Percentiles rank a stretch among this genome's conserved stretches.
Conservation (phyloP, 495 filamentous ascomycete genomes). For the Hypoxylon fragiforme region DNA sequence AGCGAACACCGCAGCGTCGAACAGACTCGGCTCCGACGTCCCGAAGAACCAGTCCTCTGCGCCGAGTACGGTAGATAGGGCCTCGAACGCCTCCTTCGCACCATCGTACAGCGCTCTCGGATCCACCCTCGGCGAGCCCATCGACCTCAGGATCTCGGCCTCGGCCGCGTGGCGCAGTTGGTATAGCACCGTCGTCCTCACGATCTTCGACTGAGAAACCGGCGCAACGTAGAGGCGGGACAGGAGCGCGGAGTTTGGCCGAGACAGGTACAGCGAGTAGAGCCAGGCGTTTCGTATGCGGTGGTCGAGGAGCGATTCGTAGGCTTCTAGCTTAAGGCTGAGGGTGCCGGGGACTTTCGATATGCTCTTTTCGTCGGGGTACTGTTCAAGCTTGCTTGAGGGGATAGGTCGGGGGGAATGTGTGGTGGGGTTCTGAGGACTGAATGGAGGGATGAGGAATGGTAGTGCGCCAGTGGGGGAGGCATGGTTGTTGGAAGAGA, state of each 20-base stretch:
- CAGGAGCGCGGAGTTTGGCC: slow-evolving; percentile 64
- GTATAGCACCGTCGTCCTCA: slow-evolving; percentile 63
- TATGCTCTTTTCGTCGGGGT: slow-evolving; percentile 52
- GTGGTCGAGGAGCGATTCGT: slow-evolving; percentile 76
- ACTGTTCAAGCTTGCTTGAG: slow-evolving; percentile 68
- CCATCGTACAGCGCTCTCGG: slow-evolving; percentile 65
- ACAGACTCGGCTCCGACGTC: slow-evolving; percentile 60
- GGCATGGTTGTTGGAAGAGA: slow-evolving; percentile 87
- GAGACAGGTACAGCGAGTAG: slow-evolving; percentile 75
- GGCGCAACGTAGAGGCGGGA: slow-evolving; percentile 69
- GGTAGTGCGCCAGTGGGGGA: slow-evolving; percentile 86
- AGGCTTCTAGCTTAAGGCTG: slow-evolving; percentile 66
- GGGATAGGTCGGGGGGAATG: slow-evolving; percentile 58
- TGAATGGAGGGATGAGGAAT: slow-evolving; percentile 71
- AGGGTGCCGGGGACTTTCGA: slow-evolving; percentile 9
- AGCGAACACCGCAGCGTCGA: slow-evolving; percentile 88
- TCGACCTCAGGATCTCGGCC: slow-evolving; percentile 68
- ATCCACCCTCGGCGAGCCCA: slow-evolving; percentile 56
- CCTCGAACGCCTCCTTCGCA: slow-evolving; percentile 71
- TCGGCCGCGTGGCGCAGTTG: slow-evolving; percentile 72
- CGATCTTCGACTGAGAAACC: slow-evolving; percentile 60
- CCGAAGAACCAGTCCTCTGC: slow-evolving; percentile 53
- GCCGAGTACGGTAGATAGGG: slow-evolving; percentile 70
- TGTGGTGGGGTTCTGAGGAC: slow-evolving; percentile 20
- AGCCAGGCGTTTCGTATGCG: slow-evolving; percentile 87